These are phyloP conservation scores for Ettlia oleoabundans DNA, from an alignment of 139 green algal genomes.

Conservation along the genomic window DNA sequence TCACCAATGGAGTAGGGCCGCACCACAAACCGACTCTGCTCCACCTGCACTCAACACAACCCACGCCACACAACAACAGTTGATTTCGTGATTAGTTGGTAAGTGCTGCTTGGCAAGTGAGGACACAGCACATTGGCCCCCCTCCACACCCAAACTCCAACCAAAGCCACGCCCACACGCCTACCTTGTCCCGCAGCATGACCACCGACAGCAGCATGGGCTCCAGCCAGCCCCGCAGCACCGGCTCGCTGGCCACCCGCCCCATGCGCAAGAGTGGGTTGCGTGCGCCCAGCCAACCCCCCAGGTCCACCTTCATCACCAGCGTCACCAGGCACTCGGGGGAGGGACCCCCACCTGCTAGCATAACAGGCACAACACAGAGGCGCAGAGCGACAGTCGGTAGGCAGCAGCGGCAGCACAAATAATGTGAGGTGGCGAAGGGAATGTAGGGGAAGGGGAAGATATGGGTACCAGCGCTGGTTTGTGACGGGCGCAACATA, in stretches of 20 bases:
- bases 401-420: not conserved
- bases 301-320: slow-evolving; percentile 63
- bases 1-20: slow-evolving; percentile 37
- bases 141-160: no score
- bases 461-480: no score
- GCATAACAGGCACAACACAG: not conserved
- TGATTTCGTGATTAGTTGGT: no score
- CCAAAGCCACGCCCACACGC: no score
- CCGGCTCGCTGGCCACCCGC: not conserved
- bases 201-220: slow-evolving; percentile 52
- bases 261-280: slow-evolving; percentile 5
- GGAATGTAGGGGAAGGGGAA: not conserved
- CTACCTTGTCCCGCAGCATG: slow-evolving; percentile 49
- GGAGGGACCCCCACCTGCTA: slow-evolving; percentile 9
- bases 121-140: no score
- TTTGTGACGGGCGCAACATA: no score
- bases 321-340: slow-evolving; percentile 62
- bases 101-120: no score
- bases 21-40: slow-evolving; percentile 56
- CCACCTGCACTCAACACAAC: slow-evolving; percentile 27
- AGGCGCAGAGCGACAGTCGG: not conserved
- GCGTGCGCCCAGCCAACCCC: slow-evolving; percentile 42
- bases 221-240: slow-evolving; percentile 41
- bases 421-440: not conserved
- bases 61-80: no score